Evolutionary conservation across 441 rosid species (phyloP).

Genomic region (Hura crepitans): DNA sequence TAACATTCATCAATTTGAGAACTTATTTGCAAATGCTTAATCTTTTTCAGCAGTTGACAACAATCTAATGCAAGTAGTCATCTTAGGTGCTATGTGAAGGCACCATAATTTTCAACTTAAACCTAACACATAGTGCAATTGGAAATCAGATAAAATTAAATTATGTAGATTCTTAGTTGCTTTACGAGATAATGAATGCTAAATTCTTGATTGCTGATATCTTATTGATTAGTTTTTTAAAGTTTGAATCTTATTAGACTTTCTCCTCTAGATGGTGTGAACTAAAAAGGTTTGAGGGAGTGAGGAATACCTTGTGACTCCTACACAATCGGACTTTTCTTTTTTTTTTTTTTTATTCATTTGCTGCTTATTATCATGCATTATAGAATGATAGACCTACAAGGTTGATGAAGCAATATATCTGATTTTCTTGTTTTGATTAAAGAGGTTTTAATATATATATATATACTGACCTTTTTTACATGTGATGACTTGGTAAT

Average conservation of each 20-base stretch:
- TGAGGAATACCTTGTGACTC: neutral
- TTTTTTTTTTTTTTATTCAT: too few species aligned
- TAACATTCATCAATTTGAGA: neutral
- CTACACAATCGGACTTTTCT: neutral
- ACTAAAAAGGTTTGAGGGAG: neutral
- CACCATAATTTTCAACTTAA: neutral
- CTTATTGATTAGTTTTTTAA: neutral
- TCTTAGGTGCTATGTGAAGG: neutral
- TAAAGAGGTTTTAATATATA: neutral
- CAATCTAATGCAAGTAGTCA: neutral
- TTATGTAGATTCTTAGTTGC: neutral
- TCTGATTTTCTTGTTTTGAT: neutral
- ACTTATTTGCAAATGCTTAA: neutral
- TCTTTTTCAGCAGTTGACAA: neutral
- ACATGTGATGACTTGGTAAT: constrained; percentile 13
- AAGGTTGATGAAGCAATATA: too few species aligned
- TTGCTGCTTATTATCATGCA: too few species aligned
- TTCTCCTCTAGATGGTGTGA: neutral
- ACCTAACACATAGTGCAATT: neutral
- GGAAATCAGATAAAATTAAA: neutral
- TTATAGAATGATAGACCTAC: too few species aligned
- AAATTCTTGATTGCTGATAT: neutral
- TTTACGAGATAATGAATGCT: neutral
- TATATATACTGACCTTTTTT: too few species aligned
- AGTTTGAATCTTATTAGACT: neutral